Evolutionary conservation across 2,329 filamentous ascomycete genomes (phyloP).

Genomic region (Diplodia corticola): DNA sequence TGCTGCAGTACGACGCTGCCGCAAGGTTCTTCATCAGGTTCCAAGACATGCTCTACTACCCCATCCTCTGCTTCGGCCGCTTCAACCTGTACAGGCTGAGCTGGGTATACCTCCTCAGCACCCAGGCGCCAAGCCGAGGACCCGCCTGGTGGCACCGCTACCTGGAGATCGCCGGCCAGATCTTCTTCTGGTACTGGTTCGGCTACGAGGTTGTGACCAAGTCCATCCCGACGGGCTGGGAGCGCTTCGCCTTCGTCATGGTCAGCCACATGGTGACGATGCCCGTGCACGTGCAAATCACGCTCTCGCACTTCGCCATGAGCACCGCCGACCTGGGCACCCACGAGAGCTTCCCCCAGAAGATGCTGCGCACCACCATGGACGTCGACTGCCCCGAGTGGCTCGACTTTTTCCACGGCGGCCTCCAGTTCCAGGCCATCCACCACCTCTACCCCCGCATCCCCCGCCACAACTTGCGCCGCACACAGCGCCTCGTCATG

Average conservation of each 20-base stretch:
- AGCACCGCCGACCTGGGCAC: slow-evolving; percentile 64
- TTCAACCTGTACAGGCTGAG: slow-evolving; percentile 72
- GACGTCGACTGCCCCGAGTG: slow-evolving; percentile 71
- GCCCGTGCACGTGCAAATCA: slow-evolving; percentile 71
- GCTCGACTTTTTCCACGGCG: slow-evolving; percentile 72
- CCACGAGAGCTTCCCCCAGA: slow-evolving; percentile 67
- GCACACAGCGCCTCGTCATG: slow-evolving; percentile 59
- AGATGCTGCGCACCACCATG: slow-evolving; percentile 71
- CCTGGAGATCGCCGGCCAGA: slow-evolving; percentile 63
- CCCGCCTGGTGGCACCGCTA: slow-evolving; percentile 69
- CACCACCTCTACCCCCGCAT: slow-evolving; percentile 70
- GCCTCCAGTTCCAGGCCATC: slow-evolving; percentile 70
- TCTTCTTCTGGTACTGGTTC: slow-evolving; percentile 67
- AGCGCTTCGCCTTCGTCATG: slow-evolving; percentile 62
- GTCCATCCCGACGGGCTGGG: slow-evolving; percentile 58
- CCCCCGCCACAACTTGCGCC: slow-evolving; percentile 66
- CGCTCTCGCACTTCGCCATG: slow-evolving; percentile 72
- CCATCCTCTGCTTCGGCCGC: slow-evolving; percentile 65
- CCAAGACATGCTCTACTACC: slow-evolving; percentile 69
- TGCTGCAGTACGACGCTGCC: slow-evolving; percentile 62
- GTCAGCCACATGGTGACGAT: slow-evolving; percentile 66
- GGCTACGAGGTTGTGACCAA: slow-evolving; percentile 66
- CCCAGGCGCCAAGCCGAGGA: slow-evolving; percentile 57
- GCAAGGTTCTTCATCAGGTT: slow-evolving; percentile 61
- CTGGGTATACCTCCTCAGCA: slow-evolving; percentile 63